These are phyloP conservation scores for Pleurotus sapidus DNA, from an alignment of 768 basidiomycete genomes.

Conservation along the genomic window DNA sequence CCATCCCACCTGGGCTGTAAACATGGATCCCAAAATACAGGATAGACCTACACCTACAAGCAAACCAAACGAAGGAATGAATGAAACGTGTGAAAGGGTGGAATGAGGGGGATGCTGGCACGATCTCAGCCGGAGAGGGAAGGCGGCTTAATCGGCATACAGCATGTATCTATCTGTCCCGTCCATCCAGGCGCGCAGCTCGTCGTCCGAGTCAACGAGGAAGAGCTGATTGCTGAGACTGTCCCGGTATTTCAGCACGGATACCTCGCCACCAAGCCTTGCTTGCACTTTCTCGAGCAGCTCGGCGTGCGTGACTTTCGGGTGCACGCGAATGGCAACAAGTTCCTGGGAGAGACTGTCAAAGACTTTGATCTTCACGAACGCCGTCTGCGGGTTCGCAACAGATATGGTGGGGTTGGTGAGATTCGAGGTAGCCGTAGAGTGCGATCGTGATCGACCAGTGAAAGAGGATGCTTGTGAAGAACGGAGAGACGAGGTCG, in stretches of 20 bases:
- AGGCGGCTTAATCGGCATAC: constrained; percentile 57
- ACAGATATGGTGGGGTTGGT: constrained; percentile 76
- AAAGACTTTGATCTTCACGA: constrained; percentile 98
- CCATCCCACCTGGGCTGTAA: background rate
- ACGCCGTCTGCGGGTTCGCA: constrained; percentile 78
- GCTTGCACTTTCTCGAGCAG: constrained; percentile 91
- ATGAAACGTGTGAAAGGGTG: no score
- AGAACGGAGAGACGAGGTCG: constrained; percentile 47
- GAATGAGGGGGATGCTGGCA: no score
- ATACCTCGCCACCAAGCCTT: constrained; percentile 74
- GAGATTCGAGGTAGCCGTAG: constrained; percentile 47
- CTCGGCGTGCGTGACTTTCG: constrained; percentile 80
- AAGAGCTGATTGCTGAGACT: constrained; percentile 64
- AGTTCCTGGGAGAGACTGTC: constrained; percentile 91
- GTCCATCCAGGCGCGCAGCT: constrained; percentile 72
- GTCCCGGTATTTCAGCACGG: constrained; percentile 70
- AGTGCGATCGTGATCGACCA: constrained; percentile 55
- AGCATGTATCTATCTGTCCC: constrained; percentile 80
- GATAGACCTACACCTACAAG: constrained; percentile 2
- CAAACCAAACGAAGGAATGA: background rate
- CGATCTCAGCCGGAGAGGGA: no score
- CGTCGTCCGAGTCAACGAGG: constrained; percentile 59
- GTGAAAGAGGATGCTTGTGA: constrained; percentile 48
- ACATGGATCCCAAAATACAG: background rate
- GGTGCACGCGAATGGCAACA: constrained; percentile 96